Evolutionary conservation across 2,329 filamentous ascomycete species (phyloP), one percentile per base, ranked within the genome.

Genomic region (Epichloe sp.): DNA sequence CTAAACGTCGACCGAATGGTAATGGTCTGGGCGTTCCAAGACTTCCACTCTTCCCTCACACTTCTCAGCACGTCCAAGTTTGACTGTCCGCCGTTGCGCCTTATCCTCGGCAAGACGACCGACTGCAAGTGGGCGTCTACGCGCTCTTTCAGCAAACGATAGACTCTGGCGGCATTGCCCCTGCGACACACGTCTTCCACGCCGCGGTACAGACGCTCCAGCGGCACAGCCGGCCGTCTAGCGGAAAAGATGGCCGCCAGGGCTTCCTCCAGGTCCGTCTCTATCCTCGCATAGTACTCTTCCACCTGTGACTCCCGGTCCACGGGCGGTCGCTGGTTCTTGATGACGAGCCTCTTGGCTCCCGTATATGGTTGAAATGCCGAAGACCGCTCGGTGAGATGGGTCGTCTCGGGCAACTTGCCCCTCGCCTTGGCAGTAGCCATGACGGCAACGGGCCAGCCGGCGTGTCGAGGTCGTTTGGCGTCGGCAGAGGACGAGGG

Each of bases 161-260:
- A 86, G 50, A 96, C 68, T 50, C 80, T 75, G 17, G 77, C 75
- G 2, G 87, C 85, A 59, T 82, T 78, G 1, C 84, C 86, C 59
- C 86, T 85, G 49, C 88, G 79, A 65, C 93, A 98, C 11, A 95
- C 76, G 63, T 95, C 89, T 73, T 98, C 93, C 1, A 95, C 88
- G 4, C 86, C 88, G 47, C 88, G 81, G 65, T 96, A 97, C 14
- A 98, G 73, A 59, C 87, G 83, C 67, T 97, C 93, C 38, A 95
- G 73, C n/a, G 90, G 90, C 54, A 79, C 73, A n/a, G 70, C 68
- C 1, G 86, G 79, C 49, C 77, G 77, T 53, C 73, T 68, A 41
- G 79, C 77, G 6, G 72, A 71, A 63, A 97, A 91, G 23, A 97
- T 81, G 43, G 82, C 78, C 11, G 76, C 73, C 49, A 98, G 69